A percentile compares a stretch with the other conserved stretches of the same genome.
Evolutionary conservation across 1,284 basidiomycete genomes (phyloP).

Genomic region (Lentinus polychrous): DNA sequence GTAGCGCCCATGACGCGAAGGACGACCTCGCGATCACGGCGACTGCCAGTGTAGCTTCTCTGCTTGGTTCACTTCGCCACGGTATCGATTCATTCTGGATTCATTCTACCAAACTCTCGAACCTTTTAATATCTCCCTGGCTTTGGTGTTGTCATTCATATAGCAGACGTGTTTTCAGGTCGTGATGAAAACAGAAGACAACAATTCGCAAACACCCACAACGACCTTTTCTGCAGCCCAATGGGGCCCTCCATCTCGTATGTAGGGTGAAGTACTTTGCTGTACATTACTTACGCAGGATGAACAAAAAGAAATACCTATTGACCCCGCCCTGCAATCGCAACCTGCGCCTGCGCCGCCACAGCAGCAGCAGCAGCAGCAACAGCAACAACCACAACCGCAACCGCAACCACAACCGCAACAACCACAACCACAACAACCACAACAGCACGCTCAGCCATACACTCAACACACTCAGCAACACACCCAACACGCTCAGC

Average conservation of each 20-base stretch:
- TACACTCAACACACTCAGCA: no score
- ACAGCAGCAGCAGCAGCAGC: constrained; percentile 31
- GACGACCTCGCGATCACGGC: no score
- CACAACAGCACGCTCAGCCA: no score
- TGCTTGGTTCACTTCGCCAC: no score
- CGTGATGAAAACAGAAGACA: constrained; percentile 2
- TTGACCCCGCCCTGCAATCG: constrained; percentile 63
- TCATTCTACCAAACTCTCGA: no score
- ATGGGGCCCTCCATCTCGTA: constrained; percentile 37
- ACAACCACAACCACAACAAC: no score
- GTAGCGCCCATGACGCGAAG: no score
- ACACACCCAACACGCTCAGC: not conserved
- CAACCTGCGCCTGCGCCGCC: constrained; percentile 32
- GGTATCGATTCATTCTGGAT: no score
- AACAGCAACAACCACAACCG: constrained; percentile 9
- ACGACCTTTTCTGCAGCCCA: constrained; percentile 28
- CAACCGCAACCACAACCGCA: constrained; percentile 38
- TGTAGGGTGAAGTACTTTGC: not conserved
- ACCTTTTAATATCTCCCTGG: no score
- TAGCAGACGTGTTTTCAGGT: no score
- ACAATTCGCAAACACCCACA: not conserved
- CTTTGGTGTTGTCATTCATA: no score
- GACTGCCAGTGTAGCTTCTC: no score
- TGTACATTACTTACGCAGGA: not conserved
- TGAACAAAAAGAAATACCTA: constrained; percentile 44